Base-by-base conservation (phyloP, 2,329 filamentous ascomycete species). In the Biscogniauxia marginata region DNA sequence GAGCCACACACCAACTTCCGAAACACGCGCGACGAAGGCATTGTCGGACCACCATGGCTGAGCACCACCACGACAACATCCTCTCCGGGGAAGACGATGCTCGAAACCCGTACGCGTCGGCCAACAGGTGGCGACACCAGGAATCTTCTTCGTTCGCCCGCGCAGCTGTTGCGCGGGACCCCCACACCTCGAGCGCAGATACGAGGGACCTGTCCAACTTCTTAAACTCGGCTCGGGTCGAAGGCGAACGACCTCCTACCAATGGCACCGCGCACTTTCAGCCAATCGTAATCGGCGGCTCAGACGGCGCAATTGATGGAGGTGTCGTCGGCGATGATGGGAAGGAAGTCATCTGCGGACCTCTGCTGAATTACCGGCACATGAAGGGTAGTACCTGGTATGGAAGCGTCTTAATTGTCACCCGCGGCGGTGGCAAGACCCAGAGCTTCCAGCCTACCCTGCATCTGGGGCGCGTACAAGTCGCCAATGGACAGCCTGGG, bases 401-500 rank as follows among this genome's bases (percentile, higher is more conserved):
- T 65, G 93, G 93, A 56, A 96, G 91, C 71, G 89, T 96, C 7
- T 77, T 97, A 65, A 77, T 97, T 50, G 91, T 97, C 52, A 89
- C 88, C 16, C 86, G 82, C 51, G 89, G 91, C 4, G 89, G 89
- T 21, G 85, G 81, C 56, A 74, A 84, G 67, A 76, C 78, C 19
- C 81, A 84, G 59, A 80, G 82, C 1, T 71, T 77, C 52, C 76
- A 81, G 60, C 85, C 96, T 44, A 78, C 79, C 22, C 73, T 93
- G 63, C 73, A 75, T 18, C 66, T 86, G 51, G 82, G 81, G 30
- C 75, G 74, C 30, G 73, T 73, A 25, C 65, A 69, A 25, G 66
- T 64, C 54, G 56, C 58, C 30, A 43, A 52, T 43, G 63, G 57
- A 20, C 60, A 68, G 18, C 50, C 66, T n/a, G 66, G 70, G 18